phyloP scores from a whole-genome alignment of 305 asterid species.

The Lippia alba region DNA sequence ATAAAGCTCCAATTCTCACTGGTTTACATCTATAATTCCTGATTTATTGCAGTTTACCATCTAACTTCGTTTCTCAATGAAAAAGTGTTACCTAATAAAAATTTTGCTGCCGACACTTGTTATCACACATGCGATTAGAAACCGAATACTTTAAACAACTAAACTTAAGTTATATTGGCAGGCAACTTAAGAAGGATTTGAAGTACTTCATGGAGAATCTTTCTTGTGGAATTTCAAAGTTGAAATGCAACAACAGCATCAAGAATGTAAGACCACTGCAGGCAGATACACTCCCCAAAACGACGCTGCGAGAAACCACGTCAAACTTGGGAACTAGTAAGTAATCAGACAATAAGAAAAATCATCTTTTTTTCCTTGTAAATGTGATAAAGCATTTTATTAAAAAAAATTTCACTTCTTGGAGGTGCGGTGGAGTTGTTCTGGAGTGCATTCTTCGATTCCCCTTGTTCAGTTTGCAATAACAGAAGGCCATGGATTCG shows the following conservation, averaged over 20 bases:
- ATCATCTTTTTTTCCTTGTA: not conserved
- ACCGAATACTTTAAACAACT: no score
- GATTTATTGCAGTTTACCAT: no score
- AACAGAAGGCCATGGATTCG: slow-evolving; percentile 39
- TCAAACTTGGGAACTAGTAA: slow-evolving; percentile 39
- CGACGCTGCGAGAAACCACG: not conserved
- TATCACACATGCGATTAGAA: no score
- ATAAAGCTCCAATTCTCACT: no score
- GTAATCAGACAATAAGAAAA: slow-evolving; percentile 6
- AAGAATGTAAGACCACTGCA: slow-evolving; percentile 41
- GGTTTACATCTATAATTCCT: no score
- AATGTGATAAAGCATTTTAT: not conserved
- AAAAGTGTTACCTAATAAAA: no score
- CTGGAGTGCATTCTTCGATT: slow-evolving; percentile 25
- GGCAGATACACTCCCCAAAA: not conserved
- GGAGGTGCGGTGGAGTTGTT: slow-evolving; percentile 35
- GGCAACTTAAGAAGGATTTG: slow-evolving; percentile 48
- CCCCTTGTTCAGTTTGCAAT: slow-evolving; percentile 44
- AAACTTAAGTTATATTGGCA: slow-evolving; percentile 13
- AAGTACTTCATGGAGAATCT: slow-evolving; percentile 50
- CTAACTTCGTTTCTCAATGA: no score
- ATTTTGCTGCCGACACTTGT: no score
- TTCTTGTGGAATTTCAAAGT: slow-evolving; percentile 51
- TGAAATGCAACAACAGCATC: slow-evolving; percentile 43
- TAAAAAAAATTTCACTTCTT: not conserved